Base-by-base conservation (phyloP, 257 asterid species). In the Penstemon barbatus region DNA sequence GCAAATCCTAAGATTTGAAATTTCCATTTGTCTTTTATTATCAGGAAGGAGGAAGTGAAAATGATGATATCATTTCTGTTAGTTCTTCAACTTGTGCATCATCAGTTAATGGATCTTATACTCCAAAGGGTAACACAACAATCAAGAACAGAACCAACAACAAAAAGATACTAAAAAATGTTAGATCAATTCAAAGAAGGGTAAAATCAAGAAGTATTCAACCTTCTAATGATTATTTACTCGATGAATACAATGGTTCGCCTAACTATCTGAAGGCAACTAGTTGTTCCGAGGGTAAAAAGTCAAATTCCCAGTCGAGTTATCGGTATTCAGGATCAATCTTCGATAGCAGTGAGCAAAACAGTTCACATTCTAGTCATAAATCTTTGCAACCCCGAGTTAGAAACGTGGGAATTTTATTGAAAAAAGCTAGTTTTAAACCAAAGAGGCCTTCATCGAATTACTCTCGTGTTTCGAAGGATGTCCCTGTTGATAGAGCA, bases 351-450 rank as follows among this genome's bases (percentile, higher is more conserved):
- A 77, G 77, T 73, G 85, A 73, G 67, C 71, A 63, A 59, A 70
- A 70, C 58, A 75, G 75, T 66, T 61, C 79, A 5, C 72, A 43
- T 60, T 66, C 58, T 52, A 50, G 67, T 52, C 70, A 15, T 3
- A 65, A 46, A 51, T 62, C 68, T 37, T 60, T 68, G 57, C 74
- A 63, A 50, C 46, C 66, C 71, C 60, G 77, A 58, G 46, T 65
- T 68, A 84, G 82, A 63, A 78, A 57, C 57, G 87, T 82, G 78
- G 77, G 80, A 58, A 63, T 88, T 72, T 59, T 87, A 38, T 43
- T 78, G 6, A 87, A 71, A 76, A 89, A 81, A 78, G 56, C 80
- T 67, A 86, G 96, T 77, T 86, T 86, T 69, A 89, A 81, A 79
- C 78, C 89, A 15, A 89, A 55, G 76, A 83, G 78, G 75, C 45